Evolutionary conservation across 2,329 filamentous ascomycete genomes (phyloP).

Genomic region (Diaporthe ilicicola): DNA sequence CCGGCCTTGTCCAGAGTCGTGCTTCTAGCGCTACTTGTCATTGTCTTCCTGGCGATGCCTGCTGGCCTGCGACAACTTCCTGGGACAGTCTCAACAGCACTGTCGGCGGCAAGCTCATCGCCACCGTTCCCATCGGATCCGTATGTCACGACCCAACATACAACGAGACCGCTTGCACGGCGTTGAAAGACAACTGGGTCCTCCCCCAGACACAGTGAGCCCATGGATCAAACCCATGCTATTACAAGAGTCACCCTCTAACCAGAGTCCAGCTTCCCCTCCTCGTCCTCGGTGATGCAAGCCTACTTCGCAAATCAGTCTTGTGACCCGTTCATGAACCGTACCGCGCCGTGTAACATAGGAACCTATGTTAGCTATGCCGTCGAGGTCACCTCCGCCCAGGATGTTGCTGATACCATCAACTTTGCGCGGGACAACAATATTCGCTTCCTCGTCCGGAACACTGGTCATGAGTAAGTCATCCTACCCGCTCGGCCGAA

Average conservation of each 20-base stretch:
- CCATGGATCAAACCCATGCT: neutral
- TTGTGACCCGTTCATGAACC: conserved; percentile 34
- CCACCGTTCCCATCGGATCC: conserved; percentile 55
- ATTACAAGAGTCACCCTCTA: neutral
- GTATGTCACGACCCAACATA: conserved; percentile 54
- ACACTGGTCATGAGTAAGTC: conserved; percentile 53
- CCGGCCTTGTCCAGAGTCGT: neutral
- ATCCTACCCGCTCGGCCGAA: neutral
- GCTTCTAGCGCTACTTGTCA: neutral
- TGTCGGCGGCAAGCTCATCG: conserved; percentile 57
- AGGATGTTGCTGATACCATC: conserved; percentile 34
- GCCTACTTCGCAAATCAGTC: conserved; percentile 42
- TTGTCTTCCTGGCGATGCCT: conserved; percentile 46
- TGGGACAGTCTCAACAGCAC: conserved; percentile 59
- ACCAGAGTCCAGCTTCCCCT: conserved; percentile 34
- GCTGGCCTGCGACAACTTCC: conserved; percentile 54
- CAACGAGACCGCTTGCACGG: conserved; percentile 47
- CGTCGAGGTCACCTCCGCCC: conserved; percentile 35
- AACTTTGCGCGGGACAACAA: conserved; percentile 48
- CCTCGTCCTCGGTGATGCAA: conserved; percentile 39
- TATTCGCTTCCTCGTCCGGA: conserved; percentile 53
- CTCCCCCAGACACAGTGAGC: conserved; percentile 47
- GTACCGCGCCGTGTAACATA: conserved; percentile 43
- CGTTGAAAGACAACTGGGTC: conserved; percentile 47
- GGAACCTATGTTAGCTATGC: conserved; percentile 44